These are phyloP conservation scores for Letharia lupina DNA, from an alignment of 495 filamentous ascomycete species.

Conservation along the genomic window DNA sequence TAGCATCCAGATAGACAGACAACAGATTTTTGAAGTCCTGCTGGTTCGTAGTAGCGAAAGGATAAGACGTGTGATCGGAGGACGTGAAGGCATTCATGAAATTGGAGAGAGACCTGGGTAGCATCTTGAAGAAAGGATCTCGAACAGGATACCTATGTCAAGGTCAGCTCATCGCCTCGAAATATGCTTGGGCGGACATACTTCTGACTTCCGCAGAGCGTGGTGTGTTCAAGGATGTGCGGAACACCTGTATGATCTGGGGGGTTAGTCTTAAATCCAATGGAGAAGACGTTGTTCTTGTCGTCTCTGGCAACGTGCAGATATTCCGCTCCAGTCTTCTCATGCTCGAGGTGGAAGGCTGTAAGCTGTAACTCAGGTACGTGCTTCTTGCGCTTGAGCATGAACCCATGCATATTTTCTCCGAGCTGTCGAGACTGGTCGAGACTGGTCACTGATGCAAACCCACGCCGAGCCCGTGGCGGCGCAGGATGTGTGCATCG, in stretches of 20 bases:
- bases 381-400: conserved; percentile 74
- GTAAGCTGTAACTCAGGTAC: conserved; percentile 91
- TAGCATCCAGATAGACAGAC: conserved; percentile 94
- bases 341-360: conserved; percentile 78
- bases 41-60: conserved; percentile 93
- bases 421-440: conserved; percentile 65
- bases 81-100: conserved; percentile 99
- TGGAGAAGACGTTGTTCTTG: conserved; percentile 98
- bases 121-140: conserved; percentile 99
- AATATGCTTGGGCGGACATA: conserved; percentile 32
- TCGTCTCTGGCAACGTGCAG: conserved; percentile 91
- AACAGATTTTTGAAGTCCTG: conserved; percentile 93
- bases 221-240: conserved; percentile 96
- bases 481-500: not conserved
- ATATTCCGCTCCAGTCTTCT: conserved; percentile 91
- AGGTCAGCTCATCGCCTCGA: conserved; percentile 21
- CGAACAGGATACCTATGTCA: conserved; percentile 75
- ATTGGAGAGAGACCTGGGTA: conserved; percentile 91
- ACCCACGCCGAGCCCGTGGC: not conserved
- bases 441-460: conserved; percentile 64
- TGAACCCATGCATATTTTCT: conserved; percentile 87
- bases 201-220: conserved; percentile 94
- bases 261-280: conserved; percentile 98
- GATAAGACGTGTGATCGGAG: conserved; percentile 94
- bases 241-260: conserved; percentile 93